These are phyloP conservation scores for Alternaria tenuissima DNA, from an alignment of 2,329 filamentous ascomycete genomes.

Conservation along the genomic window DNA sequence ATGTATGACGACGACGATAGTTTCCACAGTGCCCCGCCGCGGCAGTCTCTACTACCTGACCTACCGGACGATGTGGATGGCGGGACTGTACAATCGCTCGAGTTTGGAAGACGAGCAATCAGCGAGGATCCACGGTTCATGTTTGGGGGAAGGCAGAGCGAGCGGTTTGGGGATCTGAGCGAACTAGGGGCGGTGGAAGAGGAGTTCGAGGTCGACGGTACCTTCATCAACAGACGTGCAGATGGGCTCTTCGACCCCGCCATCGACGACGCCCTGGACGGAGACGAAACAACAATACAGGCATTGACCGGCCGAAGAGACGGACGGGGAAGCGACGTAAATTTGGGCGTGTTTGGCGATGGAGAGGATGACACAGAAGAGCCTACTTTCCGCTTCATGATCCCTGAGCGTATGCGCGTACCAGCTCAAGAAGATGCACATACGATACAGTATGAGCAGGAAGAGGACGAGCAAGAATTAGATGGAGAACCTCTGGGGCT, in stretches of 20 bases:
- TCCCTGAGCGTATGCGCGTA: conserved; percentile 45
- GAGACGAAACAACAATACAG: conserved; percentile 42
- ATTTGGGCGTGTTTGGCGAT: conserved; percentile 45
- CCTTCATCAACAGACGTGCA: conserved; percentile 45
- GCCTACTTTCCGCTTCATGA: conserved; percentile 51
- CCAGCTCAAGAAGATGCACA: conserved; percentile 25
- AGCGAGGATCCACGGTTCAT: conserved; percentile 52
- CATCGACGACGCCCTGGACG: conserved; percentile 44
- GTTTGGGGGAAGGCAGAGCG: conserved; percentile 59
- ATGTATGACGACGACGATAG: conserved; percentile 56
- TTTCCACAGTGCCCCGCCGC: conserved; percentile 50
- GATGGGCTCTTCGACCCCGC: conserved; percentile 52
- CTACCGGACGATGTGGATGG: conserved; percentile 49
- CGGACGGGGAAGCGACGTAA: conserved; percentile 41
- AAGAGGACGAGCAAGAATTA: conserved; percentile 10
- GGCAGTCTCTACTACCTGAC: conserved; percentile 48
- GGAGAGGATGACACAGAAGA: conserved; percentile 46
- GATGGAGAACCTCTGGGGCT: conserved; percentile 27
- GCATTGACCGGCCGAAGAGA: conserved; percentile 43
- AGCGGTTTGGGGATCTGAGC: conserved; percentile 60
- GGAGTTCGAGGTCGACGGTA: conserved; percentile 54
- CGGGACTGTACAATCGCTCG: conserved; percentile 60
- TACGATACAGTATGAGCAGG: conserved; percentile 17
- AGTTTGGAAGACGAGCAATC: conserved; percentile 53
- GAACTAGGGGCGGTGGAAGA: conserved; percentile 47